Conservation (phyloP, 176 grass and related monocot species). For the Aegilops sharonensis region DNA sequence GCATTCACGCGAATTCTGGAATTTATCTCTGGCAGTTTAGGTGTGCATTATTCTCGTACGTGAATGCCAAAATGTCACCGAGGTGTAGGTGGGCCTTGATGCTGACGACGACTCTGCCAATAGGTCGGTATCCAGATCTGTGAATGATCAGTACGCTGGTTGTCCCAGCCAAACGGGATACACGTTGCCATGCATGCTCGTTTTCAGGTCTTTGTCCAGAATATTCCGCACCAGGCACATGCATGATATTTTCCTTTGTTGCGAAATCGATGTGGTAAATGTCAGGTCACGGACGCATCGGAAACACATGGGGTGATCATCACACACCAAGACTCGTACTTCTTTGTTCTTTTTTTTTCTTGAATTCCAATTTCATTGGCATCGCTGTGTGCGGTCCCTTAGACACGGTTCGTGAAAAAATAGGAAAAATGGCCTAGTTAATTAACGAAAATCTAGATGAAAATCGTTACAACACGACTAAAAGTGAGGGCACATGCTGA, state of each 20-base stretch:
- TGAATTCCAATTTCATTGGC: not conserved
- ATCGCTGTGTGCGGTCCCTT: not conserved
- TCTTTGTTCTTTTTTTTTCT: not conserved
- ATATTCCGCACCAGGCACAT: not conserved
- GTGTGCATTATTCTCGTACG: not conserved
- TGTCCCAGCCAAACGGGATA: not conserved
- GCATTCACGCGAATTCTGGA: not conserved
- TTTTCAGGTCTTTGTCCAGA: slow-evolving; percentile 2
- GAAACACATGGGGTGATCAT: not conserved
- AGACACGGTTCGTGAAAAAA: too few species aligned
- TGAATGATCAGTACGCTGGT: not conserved
- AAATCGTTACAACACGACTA: too few species aligned
- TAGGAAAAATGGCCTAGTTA: too few species aligned
- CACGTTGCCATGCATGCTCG: not conserved
- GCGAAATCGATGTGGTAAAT: not conserved
- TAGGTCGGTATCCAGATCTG: not conserved
- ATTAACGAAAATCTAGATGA: too few species aligned
- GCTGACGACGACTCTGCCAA: not conserved
- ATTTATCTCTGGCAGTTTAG: not conserved
- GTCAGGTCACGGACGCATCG: not conserved
- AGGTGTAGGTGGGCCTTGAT: not conserved
- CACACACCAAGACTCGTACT: not conserved
- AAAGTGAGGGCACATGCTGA: too few species aligned
- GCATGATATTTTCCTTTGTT: not conserved
- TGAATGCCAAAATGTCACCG: not conserved